phyloP scores from a whole-genome alignment of 1,284 basidiomycete genomes.

The Tetrapyrgos nigripes region DNA sequence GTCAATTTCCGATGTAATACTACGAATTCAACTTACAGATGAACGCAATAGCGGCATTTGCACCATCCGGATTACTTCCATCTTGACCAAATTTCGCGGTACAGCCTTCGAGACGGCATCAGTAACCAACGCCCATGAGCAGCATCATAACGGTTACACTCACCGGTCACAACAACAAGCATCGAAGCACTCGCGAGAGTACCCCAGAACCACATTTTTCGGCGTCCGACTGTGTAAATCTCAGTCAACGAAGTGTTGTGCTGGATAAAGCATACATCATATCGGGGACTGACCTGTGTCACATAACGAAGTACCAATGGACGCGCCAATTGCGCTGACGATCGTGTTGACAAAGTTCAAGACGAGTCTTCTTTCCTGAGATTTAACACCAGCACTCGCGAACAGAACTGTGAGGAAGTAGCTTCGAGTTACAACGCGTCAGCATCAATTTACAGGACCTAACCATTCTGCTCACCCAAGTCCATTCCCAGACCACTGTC shows the following conservation, averaged over 20 bases:
- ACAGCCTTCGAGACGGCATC: slow-evolving; percentile 32
- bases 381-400: slow-evolving; percentile 43
- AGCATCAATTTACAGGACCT: slow-evolving; percentile 13
- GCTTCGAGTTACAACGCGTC: slow-evolving; percentile 20
- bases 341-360: slow-evolving; percentile 63
- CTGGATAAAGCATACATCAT: neutral
- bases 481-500: slow-evolving; percentile 59
- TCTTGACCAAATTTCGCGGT: slow-evolving; percentile 46
- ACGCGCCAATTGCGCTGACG: slow-evolving; percentile 56
- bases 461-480: slow-evolving; percentile 42
- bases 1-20: neutral
- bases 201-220: slow-evolving; percentile 54
- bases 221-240: slow-evolving; percentile 39
- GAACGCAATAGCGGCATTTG: slow-evolving; percentile 50
- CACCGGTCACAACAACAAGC: slow-evolving; percentile 47
- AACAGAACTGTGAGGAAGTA: slow-evolving; percentile 53
- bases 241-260: slow-evolving; percentile 14
- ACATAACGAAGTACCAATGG: slow-evolving; percentile 52
- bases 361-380: slow-evolving; percentile 52
- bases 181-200: slow-evolving; percentile 43
- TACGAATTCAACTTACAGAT: slow-evolving; percentile 47
- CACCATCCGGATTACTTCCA: slow-evolving; percentile 44
- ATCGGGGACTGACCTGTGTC: slow-evolving; percentile 45
- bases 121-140: neutral
- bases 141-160: neutral